Evolutionary conservation across 2,329 filamentous ascomycete genomes (phyloP), one percentile per base, ranked within the genome.

Genomic region (Paraphaeosphaeria minitans): DNA sequence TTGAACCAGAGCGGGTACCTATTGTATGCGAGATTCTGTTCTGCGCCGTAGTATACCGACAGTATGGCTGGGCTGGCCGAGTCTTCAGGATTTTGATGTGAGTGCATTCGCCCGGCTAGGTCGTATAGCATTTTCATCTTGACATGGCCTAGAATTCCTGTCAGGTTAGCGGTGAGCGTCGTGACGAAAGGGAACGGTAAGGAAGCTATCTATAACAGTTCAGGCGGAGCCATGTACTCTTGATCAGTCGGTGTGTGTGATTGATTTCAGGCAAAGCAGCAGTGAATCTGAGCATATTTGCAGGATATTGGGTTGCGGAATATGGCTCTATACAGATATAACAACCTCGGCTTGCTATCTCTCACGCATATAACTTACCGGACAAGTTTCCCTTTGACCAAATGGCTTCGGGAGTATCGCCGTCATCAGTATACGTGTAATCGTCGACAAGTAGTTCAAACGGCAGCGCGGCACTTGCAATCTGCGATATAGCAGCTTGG

Each of bases 91-190:
- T 21, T 6, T 3, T 42, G 33, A 3, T 19, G 9, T 24, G 29
- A 7, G n/a, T 52, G 24, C 19, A 59, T 21, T 3, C 41, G 35
- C 7, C 52, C 47, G 1, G 63, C 57, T 6, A 60, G 24, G 14
- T 62, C 54, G 22, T 68, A 61, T 2, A 69, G 37, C 14, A 58
- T 50, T 35, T 58, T 57, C 55, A 67, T 64, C 19, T 63, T 67
- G 7, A 27, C 43, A 4, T 61, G 51, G 24, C 33, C 61, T 53
- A 16, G n/a, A 37, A 43, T 13, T 16, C 22, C 5, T 4, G 57
- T 60, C 7, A 54, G 53, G 24, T 60, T 29, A 10, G 53, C 45
- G 7, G 47, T 46, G 13, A 13, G 41, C 64, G 57, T 64, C 27
- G 59, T 56, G 2, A n/a, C n/a, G n/a, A n/a, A n/a, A n/a, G 29